These are phyloP conservation scores for Tuctoria greenei DNA, from an alignment of 176 grass and related monocot genomes.

Conservation along the genomic window DNA sequence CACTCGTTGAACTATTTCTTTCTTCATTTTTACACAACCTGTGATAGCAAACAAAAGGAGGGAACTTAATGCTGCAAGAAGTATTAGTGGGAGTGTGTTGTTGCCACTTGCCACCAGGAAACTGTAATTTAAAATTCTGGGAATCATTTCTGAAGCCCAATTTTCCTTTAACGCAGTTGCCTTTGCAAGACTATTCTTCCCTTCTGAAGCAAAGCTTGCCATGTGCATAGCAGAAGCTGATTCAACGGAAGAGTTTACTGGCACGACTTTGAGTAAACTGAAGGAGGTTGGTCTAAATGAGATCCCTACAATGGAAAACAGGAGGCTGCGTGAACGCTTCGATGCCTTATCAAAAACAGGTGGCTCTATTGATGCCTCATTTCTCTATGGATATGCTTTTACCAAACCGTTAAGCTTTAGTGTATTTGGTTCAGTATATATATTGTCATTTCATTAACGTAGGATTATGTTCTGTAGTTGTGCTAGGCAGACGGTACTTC, in stretches of 20 bases:
- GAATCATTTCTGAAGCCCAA: neutral
- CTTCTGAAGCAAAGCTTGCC: slow-evolving; percentile 79
- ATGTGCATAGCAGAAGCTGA: slow-evolving; percentile 92
- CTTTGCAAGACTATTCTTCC: slow-evolving; percentile 95
- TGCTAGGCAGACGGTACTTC: slow-evolving; percentile 76
- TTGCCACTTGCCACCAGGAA: slow-evolving; percentile 8
- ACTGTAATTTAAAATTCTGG: slow-evolving; percentile 11
- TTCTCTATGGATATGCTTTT: neutral
- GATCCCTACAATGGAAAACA: slow-evolving; percentile 69
- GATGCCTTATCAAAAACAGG: slow-evolving; percentile 86
- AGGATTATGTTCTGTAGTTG: slow-evolving; percentile 52
- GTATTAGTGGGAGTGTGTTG: neutral
- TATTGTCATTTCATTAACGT: neutral
- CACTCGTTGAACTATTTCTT: neutral
- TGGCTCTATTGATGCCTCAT: neutral
- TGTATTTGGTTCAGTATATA: neutral
- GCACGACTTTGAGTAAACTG: slow-evolving; percentile 52
- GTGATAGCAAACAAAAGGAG: neutral
- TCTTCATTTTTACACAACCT: neutral
- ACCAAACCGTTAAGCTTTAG: neutral
- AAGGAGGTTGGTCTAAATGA: slow-evolving; percentile 83
- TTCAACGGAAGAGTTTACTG: slow-evolving; percentile 72
- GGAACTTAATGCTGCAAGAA: slow-evolving; percentile 8
- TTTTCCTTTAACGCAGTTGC: slow-evolving; percentile 57
- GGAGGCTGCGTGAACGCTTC: slow-evolving; percentile 65